Evolutionary conservation across 2,329 filamentous ascomycete genomes (phyloP).

Genomic region (Xylariomycetidae sp.): DNA sequence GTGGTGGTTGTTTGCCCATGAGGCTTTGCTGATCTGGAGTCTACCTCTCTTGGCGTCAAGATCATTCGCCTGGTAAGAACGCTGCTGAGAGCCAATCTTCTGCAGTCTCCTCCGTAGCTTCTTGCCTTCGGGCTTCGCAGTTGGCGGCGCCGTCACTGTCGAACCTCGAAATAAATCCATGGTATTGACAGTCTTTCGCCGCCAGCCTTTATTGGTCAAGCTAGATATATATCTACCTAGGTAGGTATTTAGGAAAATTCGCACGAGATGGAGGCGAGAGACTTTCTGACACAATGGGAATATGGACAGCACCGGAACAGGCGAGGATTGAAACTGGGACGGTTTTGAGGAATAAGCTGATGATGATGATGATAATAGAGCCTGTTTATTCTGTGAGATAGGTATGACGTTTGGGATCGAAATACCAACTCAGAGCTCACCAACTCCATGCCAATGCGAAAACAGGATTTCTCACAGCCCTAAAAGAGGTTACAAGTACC

Average conservation of each 20-base stretch:
- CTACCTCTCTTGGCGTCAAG: constrained; percentile 19
- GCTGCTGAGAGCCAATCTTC: constrained; percentile 21
- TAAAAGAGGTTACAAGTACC: background rate
- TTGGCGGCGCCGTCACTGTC: constrained; percentile 14
- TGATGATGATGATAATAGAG: too few species aligned
- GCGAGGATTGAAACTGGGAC: too few species aligned
- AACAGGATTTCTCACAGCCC: constrained; percentile 20
- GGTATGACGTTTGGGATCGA: constrained; percentile 9
- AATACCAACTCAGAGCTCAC: constrained; percentile 4
- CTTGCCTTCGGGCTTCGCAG: constrained; percentile 22
- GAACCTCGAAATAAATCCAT: constrained; percentile 23
- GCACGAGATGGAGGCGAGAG: too few species aligned
- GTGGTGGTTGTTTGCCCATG: background rate
- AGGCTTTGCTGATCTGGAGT: too few species aligned
- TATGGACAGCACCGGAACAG: too few species aligned
- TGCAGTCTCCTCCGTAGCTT: constrained; percentile 27
- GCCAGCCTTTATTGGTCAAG: background rate
- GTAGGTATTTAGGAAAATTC: background rate
- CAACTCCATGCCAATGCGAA: constrained; percentile 23
- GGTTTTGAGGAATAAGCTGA: too few species aligned
- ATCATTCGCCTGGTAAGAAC: constrained; percentile 15
- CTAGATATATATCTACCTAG: background rate
- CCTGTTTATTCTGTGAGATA: background rate
- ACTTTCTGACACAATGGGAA: too few species aligned
- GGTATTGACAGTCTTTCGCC: constrained; percentile 3